Evolutionary conservation across 768 basidiomycete species (phyloP).

Genomic region (Hemileccinum impolitum): DNA sequence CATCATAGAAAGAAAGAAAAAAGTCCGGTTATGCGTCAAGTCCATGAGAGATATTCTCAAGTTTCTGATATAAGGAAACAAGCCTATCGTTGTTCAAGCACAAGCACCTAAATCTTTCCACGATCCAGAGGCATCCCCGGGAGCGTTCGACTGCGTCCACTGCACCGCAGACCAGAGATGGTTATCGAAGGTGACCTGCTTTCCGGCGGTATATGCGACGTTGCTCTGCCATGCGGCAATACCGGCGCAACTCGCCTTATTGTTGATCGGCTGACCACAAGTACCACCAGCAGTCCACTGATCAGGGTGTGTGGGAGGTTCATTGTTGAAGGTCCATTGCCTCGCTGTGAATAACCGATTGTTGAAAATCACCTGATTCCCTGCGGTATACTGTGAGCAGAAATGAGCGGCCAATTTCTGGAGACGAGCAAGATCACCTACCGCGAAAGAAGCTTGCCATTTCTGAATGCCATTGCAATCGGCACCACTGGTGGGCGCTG

Average conservation of each 20-base stretch:
- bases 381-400: conserved; percentile 20
- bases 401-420: background rate
- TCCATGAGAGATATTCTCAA: background rate
- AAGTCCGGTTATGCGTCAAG: background rate
- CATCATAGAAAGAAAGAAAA: background rate
- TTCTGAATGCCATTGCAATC: conserved; percentile 17
- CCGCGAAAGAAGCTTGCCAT: conserved; percentile 26
- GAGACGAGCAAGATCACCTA: background rate
- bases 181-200: conserved; percentile 9
- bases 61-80: background rate
- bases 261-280: conserved; percentile 22
- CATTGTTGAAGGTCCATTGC: conserved; percentile 27
- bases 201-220: conserved; percentile 18
- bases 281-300: conserved; percentile 12
- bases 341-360: conserved; percentile 20
- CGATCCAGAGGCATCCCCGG: conserved; percentile 25
- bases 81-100: conserved; percentile 1
- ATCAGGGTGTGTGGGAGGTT: conserved; percentile 10
- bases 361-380: conserved; percentile 20
- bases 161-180: conserved; percentile 25
- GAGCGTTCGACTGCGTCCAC: conserved; percentile 19
- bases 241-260: conserved; percentile 21
- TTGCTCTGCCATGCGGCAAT: conserved; percentile 16
- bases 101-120: conserved; percentile 25
- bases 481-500: background rate